Evolutionary conservation across 371 early-diverging fungal genomes (phyloP), one percentile per base, ranked within the genome.

Genomic region (Mucor velutinosus): DNA sequence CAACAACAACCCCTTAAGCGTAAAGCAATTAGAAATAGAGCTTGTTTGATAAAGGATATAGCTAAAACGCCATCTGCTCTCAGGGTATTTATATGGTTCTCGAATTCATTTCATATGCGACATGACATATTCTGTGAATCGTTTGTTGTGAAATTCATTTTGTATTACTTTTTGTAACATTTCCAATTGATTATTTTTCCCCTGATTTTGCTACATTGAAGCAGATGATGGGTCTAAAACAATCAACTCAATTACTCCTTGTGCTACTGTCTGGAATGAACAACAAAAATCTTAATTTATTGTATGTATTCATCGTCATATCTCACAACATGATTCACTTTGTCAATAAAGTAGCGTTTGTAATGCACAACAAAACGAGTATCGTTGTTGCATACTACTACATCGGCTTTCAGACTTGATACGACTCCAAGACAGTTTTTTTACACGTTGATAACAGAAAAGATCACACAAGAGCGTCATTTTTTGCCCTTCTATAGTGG

Each of bases 241-340:
- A 21, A 12, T 51, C 23, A 23, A 25, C 25, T 51, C 14, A 19
- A 19, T 51, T 25, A 51, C 51, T 21, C 25, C 51, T 51, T 51
- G 51, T 51, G 51, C 10, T 51, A 51, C 51, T 51, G 51, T 51
- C 25, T 51, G 51, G 51, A 51, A 51, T 51, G 51, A 51, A 51
- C 25, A 25, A 51, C 25, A 51, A 21, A 51, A 51, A 23, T 25
- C 37, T 37, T 37, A 37, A 37, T 37, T 37, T 37, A 14, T 37
- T 4, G 11, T 37, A 37, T 37, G 37, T 14, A 37, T 37, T 1
- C 37, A 37, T 14, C 37, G 37, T 37, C 37, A 37, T 37, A 37
- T 37, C 12, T 37, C 37, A 37, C 15, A 14, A 37, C 1, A 37
- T 14, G 11, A 37, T 37, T 37, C 37, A 14, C 11, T 14, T 37